Evolutionary conservation across 2,329 filamentous ascomycete genomes (phyloP).

Genomic region (Colletotrichum ledebouriae): DNA sequence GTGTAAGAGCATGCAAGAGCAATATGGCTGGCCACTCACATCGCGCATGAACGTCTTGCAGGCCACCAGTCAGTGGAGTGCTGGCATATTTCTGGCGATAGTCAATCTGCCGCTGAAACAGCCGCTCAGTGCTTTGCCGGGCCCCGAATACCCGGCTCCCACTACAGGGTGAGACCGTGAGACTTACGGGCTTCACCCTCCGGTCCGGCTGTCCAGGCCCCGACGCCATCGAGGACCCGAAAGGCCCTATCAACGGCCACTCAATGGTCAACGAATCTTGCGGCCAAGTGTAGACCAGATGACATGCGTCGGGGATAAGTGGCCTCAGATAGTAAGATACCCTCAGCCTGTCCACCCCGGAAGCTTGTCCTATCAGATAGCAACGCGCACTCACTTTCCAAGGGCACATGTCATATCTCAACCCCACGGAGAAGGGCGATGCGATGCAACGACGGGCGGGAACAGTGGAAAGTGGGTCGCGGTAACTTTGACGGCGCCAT

Average conservation of each 20-base stretch:
- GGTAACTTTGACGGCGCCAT: not conserved
- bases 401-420: conserved; percentile 16
- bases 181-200: not conserved
- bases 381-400: not conserved
- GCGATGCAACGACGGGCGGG: conserved; percentile 6
- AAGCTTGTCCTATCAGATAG: conserved; percentile 1
- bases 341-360: not conserved
- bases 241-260: no score
- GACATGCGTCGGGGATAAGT: no score
- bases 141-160: conserved; percentile 32
- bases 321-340: no score
- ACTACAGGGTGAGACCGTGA: not conserved
- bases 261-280: no score
- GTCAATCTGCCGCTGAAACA: not conserved
- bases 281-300: no score
- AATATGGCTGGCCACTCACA: not conserved
- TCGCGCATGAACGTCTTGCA: not conserved
- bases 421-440: conserved; percentile 7
- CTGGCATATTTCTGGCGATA: not conserved
- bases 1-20: not conserved
- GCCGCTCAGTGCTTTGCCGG: conserved; percentile 18
- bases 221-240: conserved; percentile 6
- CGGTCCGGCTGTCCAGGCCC: conserved; percentile 12
- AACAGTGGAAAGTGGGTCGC: conserved; percentile 6
- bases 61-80: conserved; percentile 9